Base-by-base conservation (phyloP, 805 yeast species). In the Metschnikowia gelsemii region DNA sequence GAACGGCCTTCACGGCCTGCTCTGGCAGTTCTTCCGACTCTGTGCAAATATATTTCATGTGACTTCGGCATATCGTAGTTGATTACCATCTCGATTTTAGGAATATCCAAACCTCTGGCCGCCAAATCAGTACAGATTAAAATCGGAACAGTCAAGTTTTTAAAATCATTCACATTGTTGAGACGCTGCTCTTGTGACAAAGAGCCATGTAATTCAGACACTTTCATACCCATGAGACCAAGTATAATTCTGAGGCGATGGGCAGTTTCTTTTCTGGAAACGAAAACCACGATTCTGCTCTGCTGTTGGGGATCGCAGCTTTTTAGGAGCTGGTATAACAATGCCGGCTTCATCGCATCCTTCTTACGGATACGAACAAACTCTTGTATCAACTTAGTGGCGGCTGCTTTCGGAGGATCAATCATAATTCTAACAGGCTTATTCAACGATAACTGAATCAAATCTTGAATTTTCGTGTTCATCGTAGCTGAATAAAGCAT, bases 21-120 rank as follows among this genome's bases (percentile, higher is more conserved):
- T 79, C 99, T 87, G 8, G 99, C 99, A 41, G 98, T 93, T 76
- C 99, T 87, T 67, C 99, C 99, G 46, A 93, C 96, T 73, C 99
- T 85, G 68, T 93, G 99, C 56, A 93, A 72, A 63, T 93, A 93
- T 27, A 91, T 78, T 51, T 93, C 99, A 57, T 86, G 83, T 22
- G 86, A 74, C 62, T 87, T 87, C 37, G 99, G 99, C 95, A 93
- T 87, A 59, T 93, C 99, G 63, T 75, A 93, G 66, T 93, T 93
- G 58, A 93, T 78, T 34, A 93, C 99, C 45, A 84, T 81, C 62
- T 90, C 98, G 61, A 93, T 90, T 66, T 91, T 91, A 47, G 98
- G 98, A 58, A 93, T 93, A 84, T 93, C 99, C 61, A 93, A 76
- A 76, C 99, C 99, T 79, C 99, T 86, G 21, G 99, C 91, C 2